phyloP scores from a whole-genome alignment of 108 stramenopile genomes.

The Aurantiochytrium sp. region DNA sequence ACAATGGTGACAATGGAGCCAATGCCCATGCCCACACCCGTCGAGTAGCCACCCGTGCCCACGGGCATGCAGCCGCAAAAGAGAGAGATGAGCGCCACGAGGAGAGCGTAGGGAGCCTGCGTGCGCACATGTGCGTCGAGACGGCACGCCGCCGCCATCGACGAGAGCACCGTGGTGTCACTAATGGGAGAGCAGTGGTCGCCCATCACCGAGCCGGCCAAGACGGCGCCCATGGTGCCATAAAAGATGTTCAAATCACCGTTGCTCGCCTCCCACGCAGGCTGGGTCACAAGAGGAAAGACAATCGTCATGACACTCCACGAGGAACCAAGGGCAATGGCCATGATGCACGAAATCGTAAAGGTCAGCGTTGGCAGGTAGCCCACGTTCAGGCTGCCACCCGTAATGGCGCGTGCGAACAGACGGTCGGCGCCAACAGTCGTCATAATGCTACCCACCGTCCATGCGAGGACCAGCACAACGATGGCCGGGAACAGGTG shows the following conservation, averaged over 20 bases:
- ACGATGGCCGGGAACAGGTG: conserved; percentile 42
- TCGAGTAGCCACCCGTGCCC: conserved; percentile 23
- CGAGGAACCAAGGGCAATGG: conserved; percentile 57
- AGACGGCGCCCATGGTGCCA: conserved; percentile 39
- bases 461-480: conserved; percentile 53
- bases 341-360: conserved; percentile 53
- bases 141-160: conserved; percentile 52
- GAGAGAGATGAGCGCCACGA: conserved; percentile 36
- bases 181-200: conserved; percentile 64
- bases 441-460: conserved; percentile 53
- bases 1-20: conserved; percentile 29
- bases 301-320: conserved; percentile 70
- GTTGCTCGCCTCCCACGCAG: conserved; percentile 45
- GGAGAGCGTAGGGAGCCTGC: conserved; percentile 60
- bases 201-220: conserved; percentile 60
- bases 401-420: conserved; percentile 33
- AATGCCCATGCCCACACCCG: conserved; percentile 25
- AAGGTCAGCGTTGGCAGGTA: conserved; percentile 57
- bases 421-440: conserved; percentile 52
- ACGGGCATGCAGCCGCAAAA: conserved; percentile 43
- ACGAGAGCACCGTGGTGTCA: conserved; percentile 63
- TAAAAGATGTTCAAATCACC: conserved; percentile 54
- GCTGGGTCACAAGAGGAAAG: conserved; percentile 53
- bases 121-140: conserved; percentile 56
- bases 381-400: conserved; percentile 30